Base-by-base conservation (phyloP, 768 basidiomycete species). In the Tylopilus felleus region DNA sequence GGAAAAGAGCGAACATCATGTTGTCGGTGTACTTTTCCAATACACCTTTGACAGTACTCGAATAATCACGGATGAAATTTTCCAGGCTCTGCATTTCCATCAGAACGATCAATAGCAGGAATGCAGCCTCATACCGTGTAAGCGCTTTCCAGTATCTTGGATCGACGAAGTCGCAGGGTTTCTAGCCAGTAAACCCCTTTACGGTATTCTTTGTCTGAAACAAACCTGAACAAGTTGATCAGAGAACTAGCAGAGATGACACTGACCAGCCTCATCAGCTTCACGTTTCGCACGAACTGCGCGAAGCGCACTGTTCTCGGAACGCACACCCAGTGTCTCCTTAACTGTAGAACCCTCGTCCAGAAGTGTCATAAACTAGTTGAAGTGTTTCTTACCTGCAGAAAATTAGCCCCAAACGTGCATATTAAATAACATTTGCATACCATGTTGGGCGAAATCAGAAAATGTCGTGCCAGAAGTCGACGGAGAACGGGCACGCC, bases 151-250 rank as follows among this genome's bases (percentile, higher is more conserved):
- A 95, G 70, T 36, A 85, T 90, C 70, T 93, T 96, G 7, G 85
- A 84, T 56, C 90, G 78, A 36, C 88, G 80, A 35, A 96, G 75
- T 33, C 94, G 77, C 35, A 96, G 76, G 0, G 93, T 94, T 74
- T 97, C 93, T n/a, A 93, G 73, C 86, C 91, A 90, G 69, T 96
- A 87, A 22, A 97, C 85, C 31, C 84, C 92, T 60, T 87, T 89
- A 25, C 93, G 78, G 64, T 97, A 97, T 55, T 95, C 93, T 67
- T 86, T 90, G 68, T 97, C 93, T 90, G 61, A 41, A 52, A 38
- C 1, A 8, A 29, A 40, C 47, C 41, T 60, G 41, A 60, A 31
- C 48, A 35, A 29, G 22, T 13, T n/a, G 47, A 46, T 16, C 14
- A 22, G 19, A 29, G 8, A 49, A 49, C 23, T 8, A 31, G n/a